Evolutionary conservation across 1,139 yeast genomes (phyloP), one percentile per base, ranked within the genome.

Genomic region (Saccharomycopsis crataegensis): DNA sequence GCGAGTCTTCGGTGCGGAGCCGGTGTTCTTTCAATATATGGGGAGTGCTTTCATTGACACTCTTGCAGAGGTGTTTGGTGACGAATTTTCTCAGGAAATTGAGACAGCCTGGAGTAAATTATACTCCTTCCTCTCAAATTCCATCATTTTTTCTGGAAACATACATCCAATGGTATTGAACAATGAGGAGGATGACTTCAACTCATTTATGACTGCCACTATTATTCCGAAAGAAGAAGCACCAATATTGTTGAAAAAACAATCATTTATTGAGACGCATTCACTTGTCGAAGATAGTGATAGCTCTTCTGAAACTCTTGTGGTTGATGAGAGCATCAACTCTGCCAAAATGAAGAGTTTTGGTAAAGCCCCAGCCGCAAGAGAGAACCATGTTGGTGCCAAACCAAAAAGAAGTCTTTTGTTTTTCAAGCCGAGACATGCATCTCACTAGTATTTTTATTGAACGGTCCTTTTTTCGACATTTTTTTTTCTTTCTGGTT

Each of bases 21-120:
- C 58, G 14, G 33, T 37, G 2, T 50, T 49, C 40, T 57, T 57
- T 37, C 52, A 57, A 32, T 56, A 53, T 31, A 57, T 57, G 59
- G 59, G 59, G 9, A 44, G n/a, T 36, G 58, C 56, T 5, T 47
- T 57, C 17, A 54, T 57, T n/a, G 50, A 57, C 12, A 55, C 56
- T 7, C 41, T 57, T 7, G 40, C 52, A 8, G 49, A 45, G 8
- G 46, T 37, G 31, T 57, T 54, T 46, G 59, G 56, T 2, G 51
- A 50, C 16, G 16, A 11, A 2, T 57, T 57, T 37, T 50, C 55
- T 22, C 55, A 50, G 9, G 59, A 57, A n/a, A 50, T 57, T 8
- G 57, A 55, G 37, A 48, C 52, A 28, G 56, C 52, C n/a, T 57
- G 59, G 59, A 52, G 45, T 40, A 57, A 54, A 44, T 34, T 57